These are phyloP conservation scores for Ogataea paradorogensis DNA, from an alignment of 805 yeast species.

Conservation along the genomic window DNA sequence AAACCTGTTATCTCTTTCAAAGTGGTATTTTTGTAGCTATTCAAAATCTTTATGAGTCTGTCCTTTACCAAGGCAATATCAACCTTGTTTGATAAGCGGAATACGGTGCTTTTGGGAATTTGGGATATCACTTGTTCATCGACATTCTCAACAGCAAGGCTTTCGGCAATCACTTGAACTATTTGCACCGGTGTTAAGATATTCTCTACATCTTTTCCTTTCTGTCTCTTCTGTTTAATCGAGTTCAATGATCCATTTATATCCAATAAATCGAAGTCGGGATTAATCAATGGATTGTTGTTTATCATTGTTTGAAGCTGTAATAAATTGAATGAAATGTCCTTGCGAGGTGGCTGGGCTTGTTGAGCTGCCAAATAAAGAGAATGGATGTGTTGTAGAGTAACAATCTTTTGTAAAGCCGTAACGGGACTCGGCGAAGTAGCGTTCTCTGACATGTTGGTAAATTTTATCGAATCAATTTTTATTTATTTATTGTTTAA, in stretches of 20 bases:
- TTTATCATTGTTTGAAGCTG: constrained; percentile 36
- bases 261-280: constrained; percentile 33
- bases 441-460: constrained; percentile 6
- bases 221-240: constrained; percentile 22
- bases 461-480: constrained; percentile 1
- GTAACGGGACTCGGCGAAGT: constrained; percentile 26
- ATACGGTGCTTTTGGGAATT: constrained; percentile 34
- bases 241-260: constrained; percentile 28
- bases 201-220: constrained; percentile 19
- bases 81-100: constrained; percentile 31
- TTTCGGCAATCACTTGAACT: constrained; percentile 36
- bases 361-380: constrained; percentile 34
- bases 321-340: constrained; percentile 35
- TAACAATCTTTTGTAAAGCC: constrained; percentile 35
- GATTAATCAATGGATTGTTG: constrained; percentile 36
- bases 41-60: constrained; percentile 33
- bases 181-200: constrained; percentile 34
- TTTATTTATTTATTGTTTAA: neutral
- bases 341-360: constrained; percentile 31
- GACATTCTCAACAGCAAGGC: constrained; percentile 29
- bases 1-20: constrained; percentile 37
- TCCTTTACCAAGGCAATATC: constrained; percentile 33
- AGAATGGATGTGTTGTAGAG: constrained; percentile 36
- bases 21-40: constrained; percentile 33
- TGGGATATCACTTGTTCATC: constrained; percentile 33